Conservation (phyloP, 2,329 filamentous ascomycete species). For the Keithomyces neogunnii region DNA sequence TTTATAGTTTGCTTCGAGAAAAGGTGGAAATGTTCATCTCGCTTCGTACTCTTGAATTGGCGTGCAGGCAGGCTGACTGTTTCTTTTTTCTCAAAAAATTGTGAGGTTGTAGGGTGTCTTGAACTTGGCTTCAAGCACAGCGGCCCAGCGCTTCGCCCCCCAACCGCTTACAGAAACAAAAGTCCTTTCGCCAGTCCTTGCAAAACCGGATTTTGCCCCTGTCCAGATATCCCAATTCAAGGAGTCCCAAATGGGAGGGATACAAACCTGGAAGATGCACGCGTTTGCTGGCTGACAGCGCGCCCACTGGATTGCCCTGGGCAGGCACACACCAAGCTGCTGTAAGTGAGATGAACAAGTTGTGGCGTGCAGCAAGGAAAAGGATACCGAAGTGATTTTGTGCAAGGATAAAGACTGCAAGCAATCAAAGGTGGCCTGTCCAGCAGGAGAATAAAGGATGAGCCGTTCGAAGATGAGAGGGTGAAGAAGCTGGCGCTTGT, state of each 20-base stretch:
- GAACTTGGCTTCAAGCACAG: too few relatives aligned
- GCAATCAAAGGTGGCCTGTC: constrained; percentile 1
- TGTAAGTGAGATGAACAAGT: not conserved
- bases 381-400: not conserved
- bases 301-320: too few relatives aligned
- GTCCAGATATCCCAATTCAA: not conserved
- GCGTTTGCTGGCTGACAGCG: too few relatives aligned
- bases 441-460: constrained; percentile 8
- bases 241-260: not conserved
- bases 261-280: not conserved
- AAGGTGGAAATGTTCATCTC: not conserved
- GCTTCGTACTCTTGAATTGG: not conserved
- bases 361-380: not conserved
- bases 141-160: too few relatives aligned
- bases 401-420: not conserved
- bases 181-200: not conserved
- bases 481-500: constrained; percentile 1
- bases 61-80: too few relatives aligned
- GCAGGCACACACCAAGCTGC: too few relatives aligned
- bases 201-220: constrained; percentile 1
- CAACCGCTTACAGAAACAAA: not conserved
- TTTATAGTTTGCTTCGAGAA: not conserved
- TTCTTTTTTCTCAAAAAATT: too few relatives aligned
- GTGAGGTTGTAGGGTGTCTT: too few relatives aligned
- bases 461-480: not conserved